phyloP scores from a whole-genome alignment of 2,329 filamentous ascomycete species.

The Penicillium oxalicum region DNA sequence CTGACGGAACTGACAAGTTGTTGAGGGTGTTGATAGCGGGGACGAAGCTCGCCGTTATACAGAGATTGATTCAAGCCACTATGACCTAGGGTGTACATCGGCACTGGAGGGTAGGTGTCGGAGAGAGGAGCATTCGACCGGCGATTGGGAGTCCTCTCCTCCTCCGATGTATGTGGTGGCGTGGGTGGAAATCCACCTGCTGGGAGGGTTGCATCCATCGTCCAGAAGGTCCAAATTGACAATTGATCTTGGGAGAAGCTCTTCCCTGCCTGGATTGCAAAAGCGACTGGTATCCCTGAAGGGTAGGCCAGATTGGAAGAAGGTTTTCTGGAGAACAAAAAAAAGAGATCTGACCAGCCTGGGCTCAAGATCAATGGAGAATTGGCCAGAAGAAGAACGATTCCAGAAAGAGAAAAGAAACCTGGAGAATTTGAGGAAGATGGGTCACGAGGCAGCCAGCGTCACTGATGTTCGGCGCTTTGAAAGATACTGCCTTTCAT shows the following conservation, averaged over 20 bases:
- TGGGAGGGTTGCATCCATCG: conserved; percentile 3
- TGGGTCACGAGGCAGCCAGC: conserved; percentile 10
- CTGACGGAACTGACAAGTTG: background rate
- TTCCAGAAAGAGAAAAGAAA: conserved; percentile 21
- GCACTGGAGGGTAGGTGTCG: conserved; percentile 1
- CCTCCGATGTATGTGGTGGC: conserved; percentile 26
- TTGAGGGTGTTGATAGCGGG: background rate
- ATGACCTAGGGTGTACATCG: background rate
- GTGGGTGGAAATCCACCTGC: conserved; percentile 22
- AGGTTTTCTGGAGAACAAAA: background rate
- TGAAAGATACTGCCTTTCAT: conserved; percentile 3
- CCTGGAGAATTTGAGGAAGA: conserved; percentile 13
- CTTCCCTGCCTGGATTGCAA: conserved; percentile 1
- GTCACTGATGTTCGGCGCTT: conserved; percentile 10
- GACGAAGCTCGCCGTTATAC: background rate
- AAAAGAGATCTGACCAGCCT: background rate
- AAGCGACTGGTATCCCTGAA: conserved; percentile 3
- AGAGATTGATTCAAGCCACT: conserved; percentile 2
- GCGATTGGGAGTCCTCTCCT: conserved; percentile 9
- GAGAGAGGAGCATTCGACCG: background rate
- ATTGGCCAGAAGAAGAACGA: conserved; percentile 4
- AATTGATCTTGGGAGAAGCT: background rate
- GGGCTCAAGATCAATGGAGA: conserved; percentile 4
- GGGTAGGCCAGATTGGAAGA: conserved; percentile 4
- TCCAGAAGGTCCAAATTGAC: conserved; percentile 5